Evolutionary conservation across 495 filamentous ascomycete species (phyloP), one percentile per base, ranked within the genome.

Genomic region (Talaromyces thailandensis): DNA sequence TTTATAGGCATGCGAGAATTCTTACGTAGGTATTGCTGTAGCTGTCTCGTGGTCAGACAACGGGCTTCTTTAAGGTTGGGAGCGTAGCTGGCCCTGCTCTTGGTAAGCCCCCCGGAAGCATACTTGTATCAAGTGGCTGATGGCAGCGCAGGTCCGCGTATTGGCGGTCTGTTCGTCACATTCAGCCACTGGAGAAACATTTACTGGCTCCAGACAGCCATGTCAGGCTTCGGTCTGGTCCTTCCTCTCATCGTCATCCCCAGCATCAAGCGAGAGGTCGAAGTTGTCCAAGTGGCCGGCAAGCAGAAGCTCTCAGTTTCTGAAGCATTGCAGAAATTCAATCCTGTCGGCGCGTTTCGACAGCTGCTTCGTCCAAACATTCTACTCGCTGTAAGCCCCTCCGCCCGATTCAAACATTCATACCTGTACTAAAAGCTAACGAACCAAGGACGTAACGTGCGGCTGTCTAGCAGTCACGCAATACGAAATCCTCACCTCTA

Each of bases 401-500:
- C 25, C n/a, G n/a, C n/a, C 43, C 35, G 12, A 16, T 16, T 21
- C 24, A n/a, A 7, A 31, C 21, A 18, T 18, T 29, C 14, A 55
- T 0, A 32, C 43, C 5, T n/a, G n/a, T n/a, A n/a, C n/a, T n/a
- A 25, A 18, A 48, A 50, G 21, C 60, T 62, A 62, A 62, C 23
- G 2, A 12, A 31, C 3, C 4, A 25, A 79, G 76, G 81, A 83
- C 29, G 61, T 91, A 1, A 85, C 88, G 1, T 86, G 82, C 56
- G 80, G 82, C 48, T 75, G 83, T 48, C 77, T 90, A 25, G 79
- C 88, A 48, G 89, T 83, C 76, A 88, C 87, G 66, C 86, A 87
- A 82, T 92, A 90, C 67, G 78, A 76, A 24, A 73, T 90, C 21
- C 81, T 91, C 25, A 90, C 87, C 21, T 88, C 87, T 21, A 88